These are phyloP conservation scores for Populus tremula DNA, from an alignment of 345 rosid genomes.

Conservation along the genomic window DNA sequence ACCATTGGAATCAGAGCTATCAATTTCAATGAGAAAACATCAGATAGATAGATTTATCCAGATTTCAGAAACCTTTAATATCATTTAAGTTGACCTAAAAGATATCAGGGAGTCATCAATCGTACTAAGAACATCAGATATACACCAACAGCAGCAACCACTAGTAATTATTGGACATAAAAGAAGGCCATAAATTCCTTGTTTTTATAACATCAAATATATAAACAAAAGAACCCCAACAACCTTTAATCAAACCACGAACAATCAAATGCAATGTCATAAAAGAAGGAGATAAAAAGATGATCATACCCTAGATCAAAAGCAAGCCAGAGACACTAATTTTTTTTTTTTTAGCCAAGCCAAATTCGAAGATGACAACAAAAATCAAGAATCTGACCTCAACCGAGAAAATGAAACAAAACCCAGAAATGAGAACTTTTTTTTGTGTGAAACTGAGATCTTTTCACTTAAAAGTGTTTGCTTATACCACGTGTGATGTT, in stretches of 20 bases:
- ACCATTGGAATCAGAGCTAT: neutral
- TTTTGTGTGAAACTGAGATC: neutral
- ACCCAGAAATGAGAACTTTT: neutral
- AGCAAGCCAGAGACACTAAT: neutral
- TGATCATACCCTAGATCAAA: neutral
- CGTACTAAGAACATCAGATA: neutral
- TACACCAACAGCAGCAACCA: neutral
- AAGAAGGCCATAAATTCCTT: neutral
- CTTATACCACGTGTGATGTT: neutral
- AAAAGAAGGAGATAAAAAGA: neutral
- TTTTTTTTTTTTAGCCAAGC: too few relatives aligned
- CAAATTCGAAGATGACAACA: neutral
- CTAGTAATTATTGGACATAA: neutral
- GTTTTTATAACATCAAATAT: neutral
- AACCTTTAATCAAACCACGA: neutral
- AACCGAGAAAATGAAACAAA: neutral
- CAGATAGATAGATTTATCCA: neutral
- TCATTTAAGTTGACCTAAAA: neutral
- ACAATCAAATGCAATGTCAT: neutral
- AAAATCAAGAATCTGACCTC: neutral
- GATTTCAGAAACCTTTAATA: neutral
- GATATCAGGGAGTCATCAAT: neutral
- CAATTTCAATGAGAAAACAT: neutral
- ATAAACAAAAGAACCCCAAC: neutral
- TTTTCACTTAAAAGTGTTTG: neutral